These are phyloP conservation scores for Fusarium pseudoanthophilum DNA, from an alignment of 2,329 filamentous ascomycete species.

Conservation along the genomic window DNA sequence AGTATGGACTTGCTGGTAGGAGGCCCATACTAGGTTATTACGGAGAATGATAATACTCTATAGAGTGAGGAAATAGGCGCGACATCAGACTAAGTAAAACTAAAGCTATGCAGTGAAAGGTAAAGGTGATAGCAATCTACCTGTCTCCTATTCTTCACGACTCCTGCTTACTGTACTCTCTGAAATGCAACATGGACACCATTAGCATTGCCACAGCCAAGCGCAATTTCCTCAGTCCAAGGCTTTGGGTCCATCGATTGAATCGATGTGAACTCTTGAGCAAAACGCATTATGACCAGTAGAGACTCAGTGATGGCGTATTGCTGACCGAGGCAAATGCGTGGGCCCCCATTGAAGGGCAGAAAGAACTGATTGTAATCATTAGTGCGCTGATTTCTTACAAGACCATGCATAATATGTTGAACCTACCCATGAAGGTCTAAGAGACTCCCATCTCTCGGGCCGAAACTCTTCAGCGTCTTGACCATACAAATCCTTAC, in stretches of 20 bases:
- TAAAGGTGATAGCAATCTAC: not conserved
- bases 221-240: not conserved
- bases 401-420: no score
- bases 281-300: not conserved
- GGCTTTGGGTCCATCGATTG: not conserved
- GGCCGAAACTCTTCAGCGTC: not conserved
- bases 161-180: not conserved
- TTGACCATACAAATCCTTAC: not conserved
- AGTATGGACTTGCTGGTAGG: not conserved
- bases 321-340: not conserved
- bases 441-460: not conserved
- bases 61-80: accelerated
- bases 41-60: accelerated
- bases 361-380: not conserved
- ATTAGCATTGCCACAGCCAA: not conserved
- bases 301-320: not conserved
- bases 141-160: not conserved
- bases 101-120: not conserved
- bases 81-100: not conserved
- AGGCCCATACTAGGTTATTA: not conserved
- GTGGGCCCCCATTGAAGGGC: not conserved
- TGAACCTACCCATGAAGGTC: not conserved
- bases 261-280: not conserved
- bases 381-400: not conserved
- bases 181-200: not conserved